These are phyloP conservation scores for Leucaena leucocephala DNA, from an alignment of 306 rosid species.

Conservation along the genomic window DNA sequence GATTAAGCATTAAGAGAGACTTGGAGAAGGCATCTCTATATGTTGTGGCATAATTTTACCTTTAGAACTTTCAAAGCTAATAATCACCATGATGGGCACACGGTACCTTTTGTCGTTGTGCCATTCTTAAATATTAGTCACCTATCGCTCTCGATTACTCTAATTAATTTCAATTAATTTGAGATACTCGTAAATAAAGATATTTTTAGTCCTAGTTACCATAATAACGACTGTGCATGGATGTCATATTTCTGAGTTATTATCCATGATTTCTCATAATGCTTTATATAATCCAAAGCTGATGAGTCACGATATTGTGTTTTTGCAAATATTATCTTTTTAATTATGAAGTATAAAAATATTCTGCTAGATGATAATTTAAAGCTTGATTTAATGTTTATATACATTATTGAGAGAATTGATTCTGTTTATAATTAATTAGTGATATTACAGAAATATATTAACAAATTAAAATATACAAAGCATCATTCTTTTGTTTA, in stretches of 20 bases:
- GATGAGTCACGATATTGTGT: background rate
- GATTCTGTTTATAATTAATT: too few species aligned
- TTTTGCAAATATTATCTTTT: background rate
- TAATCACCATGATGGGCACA: constrained; percentile 49
- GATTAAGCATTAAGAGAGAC: constrained; percentile 15
- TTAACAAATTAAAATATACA: too few species aligned
- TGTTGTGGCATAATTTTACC: constrained; percentile 34
- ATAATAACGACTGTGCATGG: background rate
- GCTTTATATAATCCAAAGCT: background rate
- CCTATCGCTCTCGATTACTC: constrained; percentile 22
- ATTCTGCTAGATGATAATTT: too few species aligned
- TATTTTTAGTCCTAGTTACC: background rate
- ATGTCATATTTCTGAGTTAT: background rate
- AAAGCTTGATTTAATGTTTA: too few species aligned
- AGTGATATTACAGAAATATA: too few species aligned
- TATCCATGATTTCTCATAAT: background rate
- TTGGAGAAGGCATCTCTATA: constrained; percentile 10
- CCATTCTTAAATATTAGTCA: constrained; percentile 10
- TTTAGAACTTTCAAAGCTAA: constrained; percentile 33
- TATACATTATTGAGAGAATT: too few species aligned
- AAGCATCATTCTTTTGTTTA: too few species aligned
- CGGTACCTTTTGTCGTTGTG: constrained; percentile 37
- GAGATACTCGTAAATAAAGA: background rate
- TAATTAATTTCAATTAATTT: constrained; percentile 22
- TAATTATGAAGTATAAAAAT: background rate